Evolutionary conservation across 108 stramenopile genomes (phyloP), one percentile per base, ranked within the genome.

Genomic region (Conticribra guillardii): DNA sequence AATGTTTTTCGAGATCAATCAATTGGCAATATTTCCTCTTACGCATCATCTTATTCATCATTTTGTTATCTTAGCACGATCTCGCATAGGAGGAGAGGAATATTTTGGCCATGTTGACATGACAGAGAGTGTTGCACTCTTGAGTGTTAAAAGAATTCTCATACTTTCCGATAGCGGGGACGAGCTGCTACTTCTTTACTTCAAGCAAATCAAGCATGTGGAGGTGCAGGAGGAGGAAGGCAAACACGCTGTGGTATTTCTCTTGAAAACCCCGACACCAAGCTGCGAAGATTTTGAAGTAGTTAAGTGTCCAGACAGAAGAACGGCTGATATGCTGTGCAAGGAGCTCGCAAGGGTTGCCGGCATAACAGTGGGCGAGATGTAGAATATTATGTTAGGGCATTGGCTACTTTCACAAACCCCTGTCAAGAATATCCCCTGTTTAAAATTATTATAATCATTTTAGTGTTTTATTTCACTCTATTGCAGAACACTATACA

Each of bases 101-200:
- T 92, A 89, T 49, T 37, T 87, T 44, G 83, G 82, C 52, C 90
- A 92, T 51, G 26, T 83, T 16, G 90, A 92, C 41, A 80, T 92
- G 86, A 77, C 60, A 0, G 69, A 82, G 21, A 71, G 82, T 8
- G 88, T 92, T 16, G 85, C 84, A 0, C 61, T 92, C 37, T 51
- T 92, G 33, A 89, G 88, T 46, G 83, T 85, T 16, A 79, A 73
- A 50, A 67, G 76, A 22, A 46, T 87, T 16, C 56, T 89, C 2
- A 55, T 92, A n/a, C 64, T 92, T 15, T 87, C 81, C 15, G 56
- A 83, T 9, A 75, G 76, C n/a, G 88, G 90, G n/a, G 45, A 87
- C 55, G 86, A 87, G 51, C 29, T 85, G 2, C 65, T 89, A 24
- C 54, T 86, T 19, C 18, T 89, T 17, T 76, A 80, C 34, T 86